Evolutionary conservation across 2,329 filamentous ascomycete species (phyloP).

Genomic region (Acephala macrosclerotiorum): DNA sequence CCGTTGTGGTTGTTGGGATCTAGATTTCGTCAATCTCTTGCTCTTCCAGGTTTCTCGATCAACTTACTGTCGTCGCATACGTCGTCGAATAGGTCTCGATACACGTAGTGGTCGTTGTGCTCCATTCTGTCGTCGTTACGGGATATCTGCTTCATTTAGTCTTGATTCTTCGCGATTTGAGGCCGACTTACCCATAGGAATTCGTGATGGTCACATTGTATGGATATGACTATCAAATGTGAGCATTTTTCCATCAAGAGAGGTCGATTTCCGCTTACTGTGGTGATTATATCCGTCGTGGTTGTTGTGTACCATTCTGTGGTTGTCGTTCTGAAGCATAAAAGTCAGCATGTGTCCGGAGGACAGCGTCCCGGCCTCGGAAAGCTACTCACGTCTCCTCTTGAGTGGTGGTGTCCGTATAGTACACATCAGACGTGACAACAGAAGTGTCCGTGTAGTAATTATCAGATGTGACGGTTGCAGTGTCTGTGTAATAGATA

Average conservation of each 20-base stretch:
- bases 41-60: background rate
- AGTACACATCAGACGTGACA: too few relatives aligned
- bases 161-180: too few relatives aligned
- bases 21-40: background rate
- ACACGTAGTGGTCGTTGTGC: conserved; percentile 17
- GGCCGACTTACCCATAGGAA: conserved; percentile 23
- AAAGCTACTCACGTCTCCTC: conserved; percentile 13
- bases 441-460: background rate
- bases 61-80: conserved; percentile 21
- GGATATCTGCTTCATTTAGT: conserved; percentile 23
- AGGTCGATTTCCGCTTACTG: conserved; percentile 12
- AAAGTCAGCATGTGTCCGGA: conserved; percentile 8
- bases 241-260: background rate
- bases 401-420: conserved; percentile 4
- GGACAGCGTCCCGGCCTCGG: too few relatives aligned
- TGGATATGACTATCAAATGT: conserved; percentile 24
- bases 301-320: conserved; percentile 22
- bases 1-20: conserved; percentile 6
- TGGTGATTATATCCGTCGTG: conserved; percentile 21
- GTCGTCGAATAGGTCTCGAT: conserved; percentile 6
- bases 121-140: conserved; percentile 30
- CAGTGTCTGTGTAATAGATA: background rate
- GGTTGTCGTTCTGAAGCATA: conserved; percentile 12
- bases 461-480: too few relatives aligned
- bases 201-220: conserved; percentile 31